Base-by-base conservation (phyloP, 1,284 basidiomycete genomes). In the Microbotryum lychnidis-dioicae region DNA sequence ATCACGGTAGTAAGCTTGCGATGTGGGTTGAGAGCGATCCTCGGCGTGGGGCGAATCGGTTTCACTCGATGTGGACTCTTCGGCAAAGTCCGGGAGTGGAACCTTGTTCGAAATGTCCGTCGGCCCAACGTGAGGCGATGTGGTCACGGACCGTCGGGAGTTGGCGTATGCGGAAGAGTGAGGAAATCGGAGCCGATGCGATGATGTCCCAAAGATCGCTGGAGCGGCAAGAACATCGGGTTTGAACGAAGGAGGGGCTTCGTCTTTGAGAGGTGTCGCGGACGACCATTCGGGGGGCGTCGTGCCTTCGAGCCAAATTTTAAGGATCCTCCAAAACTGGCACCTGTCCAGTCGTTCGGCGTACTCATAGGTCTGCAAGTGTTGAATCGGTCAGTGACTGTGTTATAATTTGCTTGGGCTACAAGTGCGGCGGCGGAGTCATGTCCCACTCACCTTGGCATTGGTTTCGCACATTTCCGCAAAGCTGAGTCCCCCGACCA, bases 301-400 rank as follows among this genome's bases (percentile, higher is more conserved):
- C 37, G 48, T 42, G 16, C 37, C 37, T 42, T 63, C 56, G 33
- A 68, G 52, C 67, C 67, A 69, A 8, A 60, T 56, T 6, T 60
- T 60, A 33, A 69, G 25, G 1, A 61, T 62, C 29, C 27, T n/a
- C 67, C 67, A 69, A 20, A 69, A 49, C 21, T 69, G 67, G 14
- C 53, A 50, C 0, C 64, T 62, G 20, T 69, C 65, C 2, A 62
- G 50, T 18, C 67, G 57, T 1, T 54, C 58, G 9, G 58, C 60
- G 5, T 55, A 29, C 1, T 50, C 48, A 1, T 55, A 64, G 2
- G 54, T 46, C 63, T 64, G 49, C 27, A 46, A 16, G n/a, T 29
- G n/a, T 25, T 18, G 25, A 48, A 37, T 3, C 16, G 47, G 16
- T 21, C 25, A 44, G 5, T 27, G 25, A 23, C 25, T 42, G 37